phyloP scores from a whole-genome alignment of 148 eudicot genomes.

The Silene uniflora region DNA sequence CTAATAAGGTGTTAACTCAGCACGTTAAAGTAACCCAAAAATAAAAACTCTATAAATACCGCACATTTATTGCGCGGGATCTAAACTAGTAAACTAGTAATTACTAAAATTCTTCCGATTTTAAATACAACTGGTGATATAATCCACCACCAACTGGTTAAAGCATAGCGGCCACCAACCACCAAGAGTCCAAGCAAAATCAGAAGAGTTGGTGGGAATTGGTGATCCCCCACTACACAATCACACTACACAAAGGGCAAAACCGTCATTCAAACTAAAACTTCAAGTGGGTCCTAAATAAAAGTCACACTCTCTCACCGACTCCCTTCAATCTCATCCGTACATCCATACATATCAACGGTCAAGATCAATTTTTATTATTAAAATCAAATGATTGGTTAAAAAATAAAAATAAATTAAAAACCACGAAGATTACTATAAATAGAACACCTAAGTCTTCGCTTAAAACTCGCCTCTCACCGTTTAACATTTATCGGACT shows the following conservation, averaged over 20 bases:
- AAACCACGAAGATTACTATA: constrained; percentile 16
- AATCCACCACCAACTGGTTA: too few species aligned
- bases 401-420: neutral
- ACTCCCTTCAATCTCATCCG: constrained; percentile 13
- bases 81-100: too few species aligned
- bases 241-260: neutral
- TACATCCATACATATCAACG: constrained; percentile 17
- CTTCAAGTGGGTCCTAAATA: neutral
- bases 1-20: too few species aligned
- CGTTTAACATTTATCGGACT: constrained; percentile 8
- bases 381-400: neutral
- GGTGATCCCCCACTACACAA: constrained; percentile 2
- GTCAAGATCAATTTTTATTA: neutral
- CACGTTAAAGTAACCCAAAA: too few species aligned
- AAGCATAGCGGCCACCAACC: neutral
- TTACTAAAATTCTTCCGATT: too few species aligned
- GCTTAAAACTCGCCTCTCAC: constrained; percentile 29
- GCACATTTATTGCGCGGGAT: too few species aligned
- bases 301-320: constrained; percentile 22
- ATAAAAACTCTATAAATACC: too few species aligned
- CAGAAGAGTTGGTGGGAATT: neutral
- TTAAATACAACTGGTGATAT: too few species aligned
- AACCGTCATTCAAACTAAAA: neutral
- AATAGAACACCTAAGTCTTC: constrained; percentile 13
- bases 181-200: neutral